Conservation (phyloP, 345 rosid species). For the Euclidium syriacum region DNA sequence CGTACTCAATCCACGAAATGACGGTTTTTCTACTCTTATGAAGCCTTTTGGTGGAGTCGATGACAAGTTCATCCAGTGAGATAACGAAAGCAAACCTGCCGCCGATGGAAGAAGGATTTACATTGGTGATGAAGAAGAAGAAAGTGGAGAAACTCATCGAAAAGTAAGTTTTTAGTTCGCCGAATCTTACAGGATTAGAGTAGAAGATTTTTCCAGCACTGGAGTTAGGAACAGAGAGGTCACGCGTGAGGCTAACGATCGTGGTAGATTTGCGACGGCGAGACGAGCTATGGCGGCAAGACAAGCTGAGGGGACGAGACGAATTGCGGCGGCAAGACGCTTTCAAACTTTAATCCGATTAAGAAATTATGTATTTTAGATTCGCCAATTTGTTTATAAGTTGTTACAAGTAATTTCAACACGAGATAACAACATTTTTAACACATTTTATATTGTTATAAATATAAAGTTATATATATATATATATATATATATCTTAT, state of each 20-base stretch:
- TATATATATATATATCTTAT: too few species aligned
- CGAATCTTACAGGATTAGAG: constrained; percentile 75
- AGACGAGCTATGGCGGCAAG: too few species aligned
- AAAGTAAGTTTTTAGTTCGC: constrained; percentile 43
- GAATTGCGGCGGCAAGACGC: too few species aligned
- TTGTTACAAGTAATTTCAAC: too few species aligned
- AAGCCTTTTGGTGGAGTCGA: constrained; percentile 66
- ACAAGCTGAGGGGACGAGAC: too few species aligned
- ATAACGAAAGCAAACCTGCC: constrained; percentile 80
- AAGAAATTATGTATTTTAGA: too few species aligned
- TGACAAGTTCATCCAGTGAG: constrained; percentile 44
- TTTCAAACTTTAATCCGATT: too few species aligned
- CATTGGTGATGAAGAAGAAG: constrained; percentile 57
- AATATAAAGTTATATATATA: too few species aligned
- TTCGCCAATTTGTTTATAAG: too few species aligned
- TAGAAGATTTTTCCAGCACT: constrained; percentile 72
- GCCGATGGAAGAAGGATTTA: constrained; percentile 79
- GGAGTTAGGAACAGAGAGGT: constrained; percentile 75
- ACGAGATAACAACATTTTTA: too few species aligned
- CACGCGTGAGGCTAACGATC: constrained; percentile 82
- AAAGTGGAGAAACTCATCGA: constrained; percentile 74
- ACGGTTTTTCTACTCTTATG: constrained; percentile 73
- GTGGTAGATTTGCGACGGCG: too few species aligned
- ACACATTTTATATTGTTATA: too few species aligned
- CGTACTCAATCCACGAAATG: constrained; percentile 76